Conservation (phyloP, 2,329 filamentous ascomycete genomes). For the Didymella keratinophila region DNA sequence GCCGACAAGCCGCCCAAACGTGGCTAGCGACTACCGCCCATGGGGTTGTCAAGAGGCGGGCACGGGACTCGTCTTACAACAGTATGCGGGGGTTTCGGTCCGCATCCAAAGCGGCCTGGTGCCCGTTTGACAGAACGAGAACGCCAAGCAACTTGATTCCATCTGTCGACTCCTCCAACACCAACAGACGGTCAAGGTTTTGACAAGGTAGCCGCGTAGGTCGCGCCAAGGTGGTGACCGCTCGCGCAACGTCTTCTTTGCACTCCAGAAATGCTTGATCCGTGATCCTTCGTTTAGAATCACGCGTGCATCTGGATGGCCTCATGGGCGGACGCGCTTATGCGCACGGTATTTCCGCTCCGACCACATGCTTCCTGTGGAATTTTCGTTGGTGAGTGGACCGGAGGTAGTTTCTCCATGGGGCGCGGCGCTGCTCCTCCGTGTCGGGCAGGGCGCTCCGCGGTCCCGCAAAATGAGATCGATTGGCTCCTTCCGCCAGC, state of each 20-base stretch:
- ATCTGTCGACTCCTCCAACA: background rate
- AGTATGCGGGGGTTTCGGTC: conserved; percentile 1
- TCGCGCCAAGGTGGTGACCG: background rate
- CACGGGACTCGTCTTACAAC: background rate
- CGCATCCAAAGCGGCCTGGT: background rate
- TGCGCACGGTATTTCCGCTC: background rate
- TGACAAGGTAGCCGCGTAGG: background rate
- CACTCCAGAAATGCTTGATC: background rate
- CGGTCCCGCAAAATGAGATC: background rate
- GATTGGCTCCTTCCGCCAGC: background rate
- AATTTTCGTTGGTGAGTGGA: background rate
- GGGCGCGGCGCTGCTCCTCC: conserved; percentile 3
- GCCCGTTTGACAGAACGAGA: background rate
- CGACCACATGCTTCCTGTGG: background rate
- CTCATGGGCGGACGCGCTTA: background rate
- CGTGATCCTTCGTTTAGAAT: background rate
- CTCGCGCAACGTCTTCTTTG: background rate
- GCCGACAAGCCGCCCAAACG: conserved; percentile 1
- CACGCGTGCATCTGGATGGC: background rate
- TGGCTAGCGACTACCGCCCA: background rate
- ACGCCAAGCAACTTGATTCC: background rate
- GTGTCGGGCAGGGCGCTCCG: conserved; percentile 3
- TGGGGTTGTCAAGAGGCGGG: background rate
- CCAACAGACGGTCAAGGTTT: background rate
- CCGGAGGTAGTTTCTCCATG: conserved; percentile 1